Evolutionary conservation across 495 filamentous ascomycete species (phyloP).

Genomic region (Thermothielavioides terrestris): DNA sequence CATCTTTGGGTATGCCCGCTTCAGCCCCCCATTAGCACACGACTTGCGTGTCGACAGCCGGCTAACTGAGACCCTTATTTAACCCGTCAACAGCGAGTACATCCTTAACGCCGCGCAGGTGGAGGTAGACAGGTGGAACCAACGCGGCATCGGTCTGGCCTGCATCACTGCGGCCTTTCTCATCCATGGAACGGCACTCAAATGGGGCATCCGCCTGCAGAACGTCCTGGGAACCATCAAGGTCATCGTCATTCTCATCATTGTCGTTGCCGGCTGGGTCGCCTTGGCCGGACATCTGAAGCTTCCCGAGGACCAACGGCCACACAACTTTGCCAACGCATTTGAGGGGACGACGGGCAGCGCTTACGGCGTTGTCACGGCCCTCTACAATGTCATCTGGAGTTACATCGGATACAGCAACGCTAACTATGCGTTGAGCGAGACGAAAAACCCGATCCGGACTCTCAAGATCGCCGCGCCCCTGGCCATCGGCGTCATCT

Average conservation of each 20-base stretch:
- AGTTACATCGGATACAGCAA: slow-evolving; percentile 59
- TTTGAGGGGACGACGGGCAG: slow-evolving; percentile 51
- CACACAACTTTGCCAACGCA: slow-evolving; percentile 58
- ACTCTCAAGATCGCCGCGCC: slow-evolving; percentile 59
- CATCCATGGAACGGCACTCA: slow-evolving; percentile 52
- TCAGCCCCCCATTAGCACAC: not conserved
- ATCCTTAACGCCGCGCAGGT: slow-evolving; percentile 54
- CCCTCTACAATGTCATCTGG: slow-evolving; percentile 59
- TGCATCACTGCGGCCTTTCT: slow-evolving; percentile 56
- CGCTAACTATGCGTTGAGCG: slow-evolving; percentile 52
- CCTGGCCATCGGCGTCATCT: slow-evolving; percentile 50
- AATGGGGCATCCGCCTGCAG: slow-evolving; percentile 59
- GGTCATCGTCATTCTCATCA: slow-evolving; percentile 56
- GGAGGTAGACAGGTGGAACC: slow-evolving; percentile 56
- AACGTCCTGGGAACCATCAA: slow-evolving; percentile 63
- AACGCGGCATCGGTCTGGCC: slow-evolving; percentile 57
- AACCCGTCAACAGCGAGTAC: slow-evolving; percentile 51
- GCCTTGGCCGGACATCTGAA: slow-evolving; percentile 49
- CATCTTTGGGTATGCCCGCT: slow-evolving; percentile 39
- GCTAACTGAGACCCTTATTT: no score
- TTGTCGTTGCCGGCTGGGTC: slow-evolving; percentile 56
- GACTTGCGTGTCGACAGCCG: not conserved
- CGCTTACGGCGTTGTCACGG: slow-evolving; percentile 54
- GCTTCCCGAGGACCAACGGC: slow-evolving; percentile 37
- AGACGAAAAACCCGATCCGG: slow-evolving; percentile 53